Conservation (phyloP, 106 monocot species). For the Gastrodia elata region DNA sequence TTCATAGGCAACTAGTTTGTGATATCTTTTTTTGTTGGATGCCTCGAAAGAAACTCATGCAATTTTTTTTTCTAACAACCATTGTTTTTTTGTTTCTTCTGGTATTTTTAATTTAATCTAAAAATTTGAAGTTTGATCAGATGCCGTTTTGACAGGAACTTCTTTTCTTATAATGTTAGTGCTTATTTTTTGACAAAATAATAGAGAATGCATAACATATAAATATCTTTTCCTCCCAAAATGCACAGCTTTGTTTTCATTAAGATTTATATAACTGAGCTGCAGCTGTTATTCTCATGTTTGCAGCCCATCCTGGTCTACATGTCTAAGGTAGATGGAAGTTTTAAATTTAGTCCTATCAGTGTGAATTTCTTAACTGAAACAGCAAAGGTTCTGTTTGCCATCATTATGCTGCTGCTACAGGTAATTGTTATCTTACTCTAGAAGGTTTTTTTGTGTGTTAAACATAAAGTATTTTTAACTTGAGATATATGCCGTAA, state of each 20-base stretch:
- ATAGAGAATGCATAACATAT: neutral
- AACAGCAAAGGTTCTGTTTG: conserved; percentile 51
- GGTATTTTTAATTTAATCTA: neutral
- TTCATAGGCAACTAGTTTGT: neutral
- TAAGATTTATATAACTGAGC: neutral
- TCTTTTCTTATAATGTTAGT: neutral
- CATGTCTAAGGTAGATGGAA: conserved; percentile 74
- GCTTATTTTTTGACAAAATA: neutral
- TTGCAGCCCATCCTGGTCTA: conserved; percentile 61
- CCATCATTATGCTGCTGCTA: conserved; percentile 51
- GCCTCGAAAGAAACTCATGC: neutral
- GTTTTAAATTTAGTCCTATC: conserved; percentile 60
- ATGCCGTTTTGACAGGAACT: neutral
- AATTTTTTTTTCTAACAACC: neutral
- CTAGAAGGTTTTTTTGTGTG: neutral
- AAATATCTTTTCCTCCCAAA: neutral
- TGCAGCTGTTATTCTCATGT: neutral
- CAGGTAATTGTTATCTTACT: conserved; percentile 27
- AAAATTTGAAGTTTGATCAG: neutral
- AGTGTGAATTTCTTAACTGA: conserved; percentile 72
- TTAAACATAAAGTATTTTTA: neutral
- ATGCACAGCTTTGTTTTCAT: neutral
- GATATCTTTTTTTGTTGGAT: neutral
- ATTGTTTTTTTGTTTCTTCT: neutral
- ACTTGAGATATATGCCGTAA: neutral